Evolutionary conservation across 2,329 filamentous ascomycete species (phyloP).

Genomic region (Grosmannia clavigera): DNA sequence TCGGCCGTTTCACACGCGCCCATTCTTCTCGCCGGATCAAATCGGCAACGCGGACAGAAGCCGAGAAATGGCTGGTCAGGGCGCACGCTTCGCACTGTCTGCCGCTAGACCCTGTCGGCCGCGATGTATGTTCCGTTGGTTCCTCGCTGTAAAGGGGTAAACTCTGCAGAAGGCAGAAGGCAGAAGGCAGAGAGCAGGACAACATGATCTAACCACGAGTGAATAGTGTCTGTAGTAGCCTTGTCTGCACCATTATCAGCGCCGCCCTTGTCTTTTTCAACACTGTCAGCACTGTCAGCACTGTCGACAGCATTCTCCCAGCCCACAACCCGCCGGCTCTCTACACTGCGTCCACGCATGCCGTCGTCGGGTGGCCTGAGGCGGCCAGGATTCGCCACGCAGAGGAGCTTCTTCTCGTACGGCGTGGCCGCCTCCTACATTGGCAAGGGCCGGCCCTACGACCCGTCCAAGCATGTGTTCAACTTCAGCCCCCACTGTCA

Average conservation of each 20-base stretch:
- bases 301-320: neutral
- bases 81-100: constrained; percentile 5
- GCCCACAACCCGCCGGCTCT: neutral
- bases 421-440: constrained; percentile 64
- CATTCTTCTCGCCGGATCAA: neutral
- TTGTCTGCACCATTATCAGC: neutral
- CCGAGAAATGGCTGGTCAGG: constrained; percentile 7
- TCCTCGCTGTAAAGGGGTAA: no score
- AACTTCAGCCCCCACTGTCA: constrained; percentile 59
- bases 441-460: constrained; percentile 57
- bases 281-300: neutral
- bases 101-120: constrained; percentile 3
- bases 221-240: neutral
- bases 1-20: neutral
- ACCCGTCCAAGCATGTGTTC: constrained; percentile 56
- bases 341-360: neutral
- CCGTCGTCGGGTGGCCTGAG: neutral
- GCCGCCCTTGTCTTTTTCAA: neutral
- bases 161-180: no score
- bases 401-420: constrained; percentile 30
- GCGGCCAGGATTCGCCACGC: neutral
- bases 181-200: neutral
- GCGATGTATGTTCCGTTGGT: constrained; percentile 3
- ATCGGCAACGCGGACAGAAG: neutral
- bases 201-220: neutral